These are phyloP conservation scores for Lotmaria passim DNA, from an alignment of 208 protist species.

Conservation along the genomic window DNA sequence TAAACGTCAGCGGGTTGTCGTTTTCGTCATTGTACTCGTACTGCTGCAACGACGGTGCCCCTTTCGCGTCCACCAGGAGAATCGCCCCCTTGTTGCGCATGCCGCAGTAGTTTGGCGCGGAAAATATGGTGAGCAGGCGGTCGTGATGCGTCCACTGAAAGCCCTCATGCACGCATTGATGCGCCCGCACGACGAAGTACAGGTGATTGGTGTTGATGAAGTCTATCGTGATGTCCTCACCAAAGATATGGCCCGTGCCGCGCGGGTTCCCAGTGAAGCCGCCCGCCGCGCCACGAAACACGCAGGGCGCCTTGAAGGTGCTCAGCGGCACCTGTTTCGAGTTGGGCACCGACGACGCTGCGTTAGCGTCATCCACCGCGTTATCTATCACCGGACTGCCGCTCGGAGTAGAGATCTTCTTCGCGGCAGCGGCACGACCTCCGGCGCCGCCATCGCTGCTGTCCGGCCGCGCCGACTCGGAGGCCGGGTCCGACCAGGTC, in stretches of 20 bases:
- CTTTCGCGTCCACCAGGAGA: conserved; percentile 60
- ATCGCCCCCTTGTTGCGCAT: conserved; percentile 99
- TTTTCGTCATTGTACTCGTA: conserved; percentile 48
- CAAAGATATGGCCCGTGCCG: conserved; percentile 99
- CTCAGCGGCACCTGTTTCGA: conserved; percentile 29
- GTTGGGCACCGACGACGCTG: conserved; percentile 1
- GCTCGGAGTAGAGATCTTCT: not conserved
- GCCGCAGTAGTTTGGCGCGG: conserved; percentile 99
- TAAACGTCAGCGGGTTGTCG: conserved; percentile 17
- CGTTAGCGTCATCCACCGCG: conserved; percentile 7
- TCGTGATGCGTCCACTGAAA: conserved; percentile 99
- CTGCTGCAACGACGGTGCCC: conserved; percentile 62
- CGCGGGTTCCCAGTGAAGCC: conserved; percentile 98
- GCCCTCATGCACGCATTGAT: conserved; percentile 98
- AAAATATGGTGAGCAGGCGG: conserved; percentile 99
- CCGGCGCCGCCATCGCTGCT: not conserved
- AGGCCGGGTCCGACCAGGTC: conserved; percentile 98
- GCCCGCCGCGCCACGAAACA: conserved; percentile 56
- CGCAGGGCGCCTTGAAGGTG: conserved; percentile 33
- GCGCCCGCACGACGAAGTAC: conserved; percentile 98
- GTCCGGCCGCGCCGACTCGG: conserved; percentile 10
- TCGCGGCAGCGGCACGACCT: not conserved
- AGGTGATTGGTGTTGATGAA: conserved; percentile 98
- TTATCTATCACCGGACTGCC: conserved; percentile 11
- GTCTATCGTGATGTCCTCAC: conserved; percentile 94